phyloP scores from a whole-genome alignment of 2,329 filamentous ascomycete genomes.

The Penicillium sp. region DNA sequence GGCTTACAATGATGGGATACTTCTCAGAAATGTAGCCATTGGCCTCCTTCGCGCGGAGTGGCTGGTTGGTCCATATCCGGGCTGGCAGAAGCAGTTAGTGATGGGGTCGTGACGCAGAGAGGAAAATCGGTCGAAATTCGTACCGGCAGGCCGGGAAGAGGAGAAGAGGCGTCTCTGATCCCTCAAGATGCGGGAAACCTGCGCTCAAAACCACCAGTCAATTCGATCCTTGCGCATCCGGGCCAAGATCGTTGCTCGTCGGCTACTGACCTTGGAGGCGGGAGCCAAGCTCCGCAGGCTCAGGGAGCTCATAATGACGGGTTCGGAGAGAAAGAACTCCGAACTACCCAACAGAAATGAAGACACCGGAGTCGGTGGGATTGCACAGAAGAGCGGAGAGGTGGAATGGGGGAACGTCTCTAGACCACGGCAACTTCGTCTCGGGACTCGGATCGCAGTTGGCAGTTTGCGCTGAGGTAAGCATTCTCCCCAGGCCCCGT shows the following conservation, averaged over 20 bases:
- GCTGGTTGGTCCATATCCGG: conserved; percentile 79
- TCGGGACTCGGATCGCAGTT: conserved; percentile 18
- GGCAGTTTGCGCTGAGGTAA: conserved; percentile 37
- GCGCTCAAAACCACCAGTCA: conserved; percentile 22
- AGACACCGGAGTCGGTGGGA: conserved; percentile 23
- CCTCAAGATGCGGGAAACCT: conserved; percentile 64
- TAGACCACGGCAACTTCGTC: conserved; percentile 16
- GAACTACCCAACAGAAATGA: conserved; percentile 25
- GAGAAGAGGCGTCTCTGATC: conserved; percentile 77
- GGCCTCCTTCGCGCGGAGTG: conserved; percentile 89
- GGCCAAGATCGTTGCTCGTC: conserved; percentile 23
- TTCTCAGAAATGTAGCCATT: conserved; percentile 81
- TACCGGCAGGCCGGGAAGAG: conserved; percentile 76
- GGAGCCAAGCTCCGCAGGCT: conserved; percentile 52
- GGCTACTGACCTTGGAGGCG: conserved; percentile 45
- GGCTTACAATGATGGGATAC: conserved; percentile 86
- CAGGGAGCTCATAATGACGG: conserved; percentile 50
- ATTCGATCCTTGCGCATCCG: conserved; percentile 17
- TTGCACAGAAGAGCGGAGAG: conserved; percentile 20
- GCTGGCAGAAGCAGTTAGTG: conserved; percentile 51
- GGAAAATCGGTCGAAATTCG: conserved; percentile 37
- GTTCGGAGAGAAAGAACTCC: conserved; percentile 29
- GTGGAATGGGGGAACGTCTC: conserved; percentile 23
- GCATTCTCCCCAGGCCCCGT: conserved; percentile 9
- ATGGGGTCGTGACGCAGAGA: conserved; percentile 12